Evolutionary conservation across 2,329 filamentous ascomycete genomes (phyloP).

Genomic region (Xylaria sp.): DNA sequence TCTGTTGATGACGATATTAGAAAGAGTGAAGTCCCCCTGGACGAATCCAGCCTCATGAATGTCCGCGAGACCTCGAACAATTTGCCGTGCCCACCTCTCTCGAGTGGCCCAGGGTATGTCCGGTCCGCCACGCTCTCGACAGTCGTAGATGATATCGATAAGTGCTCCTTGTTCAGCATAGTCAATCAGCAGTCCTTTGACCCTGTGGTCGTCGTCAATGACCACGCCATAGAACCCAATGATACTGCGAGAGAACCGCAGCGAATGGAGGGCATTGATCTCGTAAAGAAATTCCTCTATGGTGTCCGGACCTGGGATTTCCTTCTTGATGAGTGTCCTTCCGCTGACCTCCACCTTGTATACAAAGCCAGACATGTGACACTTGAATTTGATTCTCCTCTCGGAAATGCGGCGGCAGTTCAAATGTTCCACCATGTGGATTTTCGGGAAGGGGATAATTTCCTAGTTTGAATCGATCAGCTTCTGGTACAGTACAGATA

Average conservation of each 20-base stretch:
- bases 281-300: slow-evolving; percentile 97
- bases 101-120: slow-evolving; percentile 63
- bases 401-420: slow-evolving; percentile 61
- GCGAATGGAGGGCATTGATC: slow-evolving; percentile 82
- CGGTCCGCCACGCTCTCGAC: slow-evolving; percentile 49
- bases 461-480: slow-evolving; percentile 46
- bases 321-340: slow-evolving; percentile 83
- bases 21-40: slow-evolving; percentile 94
- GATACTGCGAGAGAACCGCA: slow-evolving; percentile 68
- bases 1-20: slow-evolving; percentile 90
- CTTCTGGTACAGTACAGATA: slow-evolving; percentile 8
- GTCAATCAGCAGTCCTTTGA: slow-evolving; percentile 81
- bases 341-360: slow-evolving; percentile 78
- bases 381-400: slow-evolving; percentile 73
- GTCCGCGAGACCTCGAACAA: slow-evolving; percentile 80
- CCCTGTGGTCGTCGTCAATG: slow-evolving; percentile 66
- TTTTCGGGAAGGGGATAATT: slow-evolving; percentile 78
- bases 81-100: slow-evolving; percentile 85
- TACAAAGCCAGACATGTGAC: slow-evolving; percentile 93
- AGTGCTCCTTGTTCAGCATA: slow-evolving; percentile 83
- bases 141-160: slow-evolving; percentile 85
- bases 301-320: slow-evolving; percentile 91
- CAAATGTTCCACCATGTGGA: slow-evolving; percentile 69
- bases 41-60: slow-evolving; percentile 96
- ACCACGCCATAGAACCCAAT: slow-evolving; percentile 85